A percentile compares a stretch with the other conserved stretches of the same genome.
Conservation (phyloP, 2,329 filamentous ascomycete genomes). For the Penicillium sp. region DNA sequence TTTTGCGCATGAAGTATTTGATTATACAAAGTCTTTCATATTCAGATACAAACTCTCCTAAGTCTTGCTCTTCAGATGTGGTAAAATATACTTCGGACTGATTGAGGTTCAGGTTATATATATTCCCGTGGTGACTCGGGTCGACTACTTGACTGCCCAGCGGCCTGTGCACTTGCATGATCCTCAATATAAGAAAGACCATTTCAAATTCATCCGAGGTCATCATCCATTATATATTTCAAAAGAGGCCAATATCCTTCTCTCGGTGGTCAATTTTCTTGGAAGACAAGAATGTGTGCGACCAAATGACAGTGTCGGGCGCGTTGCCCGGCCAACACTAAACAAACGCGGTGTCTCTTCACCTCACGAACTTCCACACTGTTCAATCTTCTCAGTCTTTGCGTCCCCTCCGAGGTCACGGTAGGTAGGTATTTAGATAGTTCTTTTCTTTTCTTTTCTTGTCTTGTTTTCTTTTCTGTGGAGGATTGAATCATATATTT, state of each 20-base stretch:
- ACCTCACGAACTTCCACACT: conserved; percentile 13
- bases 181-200: neutral
- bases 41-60: no score
- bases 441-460: conserved; percentile 12
- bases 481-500: conserved; percentile 1
- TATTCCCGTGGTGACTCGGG: neutral
- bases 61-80: no score
- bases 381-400: conserved; percentile 8
- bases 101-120: no score
- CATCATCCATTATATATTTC: neutral
- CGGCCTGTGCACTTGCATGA: neutral
- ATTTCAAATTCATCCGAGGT: neutral
- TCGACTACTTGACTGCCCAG: neutral
- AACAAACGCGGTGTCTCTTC: conserved; percentile 4
- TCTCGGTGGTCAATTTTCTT: neutral
- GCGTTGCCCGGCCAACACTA: conserved; percentile 22
- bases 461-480: conserved; percentile 2
- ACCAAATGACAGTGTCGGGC: neutral
- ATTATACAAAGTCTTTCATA: no score
- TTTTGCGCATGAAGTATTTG: no score
- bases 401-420: conserved; percentile 10
- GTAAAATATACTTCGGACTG: no score
- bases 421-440: conserved; percentile 20
- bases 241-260: neutral
- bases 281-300: neutral